Conservation (phyloP, 2,329 filamentous ascomycete genomes). For the Colletotrichum sp. region DNA sequence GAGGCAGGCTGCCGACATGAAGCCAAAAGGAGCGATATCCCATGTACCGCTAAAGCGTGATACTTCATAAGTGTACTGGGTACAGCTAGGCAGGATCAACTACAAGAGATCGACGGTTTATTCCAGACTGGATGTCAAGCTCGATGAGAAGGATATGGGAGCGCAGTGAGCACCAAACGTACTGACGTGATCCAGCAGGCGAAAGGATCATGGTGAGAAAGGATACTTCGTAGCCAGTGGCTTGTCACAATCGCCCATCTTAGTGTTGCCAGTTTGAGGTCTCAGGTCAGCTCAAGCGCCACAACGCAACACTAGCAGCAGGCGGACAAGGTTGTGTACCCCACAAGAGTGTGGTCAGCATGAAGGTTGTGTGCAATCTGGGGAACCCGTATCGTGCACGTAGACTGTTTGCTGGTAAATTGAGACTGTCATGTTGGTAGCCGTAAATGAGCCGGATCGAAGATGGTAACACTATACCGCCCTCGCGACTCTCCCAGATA, state of each 20-base stretch:
- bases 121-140: background rate
- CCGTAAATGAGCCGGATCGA: too few relatives aligned
- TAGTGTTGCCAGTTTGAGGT: background rate
- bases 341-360: background rate
- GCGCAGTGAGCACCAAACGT: background rate
- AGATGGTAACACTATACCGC: fast-evolving
- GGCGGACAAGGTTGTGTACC: fast-evolving
- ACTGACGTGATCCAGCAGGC: background rate
- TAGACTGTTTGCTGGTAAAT: fast-evolving
- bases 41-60: background rate
- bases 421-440: background rate
- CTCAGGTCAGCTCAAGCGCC: background rate
- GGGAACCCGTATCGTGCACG: background rate
- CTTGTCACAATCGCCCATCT: background rate
- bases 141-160: background rate
- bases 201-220: background rate
- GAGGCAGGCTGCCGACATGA: background rate
- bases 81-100: background rate
- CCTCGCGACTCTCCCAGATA: too few relatives aligned
- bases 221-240: background rate
- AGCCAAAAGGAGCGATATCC: fast-evolving
- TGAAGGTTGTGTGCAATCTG: background rate
- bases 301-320: background rate
- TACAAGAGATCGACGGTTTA: background rate
- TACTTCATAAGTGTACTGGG: background rate